phyloP scores from a whole-genome alignment of 768 basidiomycete species.

The Cystofilobasidium macerans region DNA sequence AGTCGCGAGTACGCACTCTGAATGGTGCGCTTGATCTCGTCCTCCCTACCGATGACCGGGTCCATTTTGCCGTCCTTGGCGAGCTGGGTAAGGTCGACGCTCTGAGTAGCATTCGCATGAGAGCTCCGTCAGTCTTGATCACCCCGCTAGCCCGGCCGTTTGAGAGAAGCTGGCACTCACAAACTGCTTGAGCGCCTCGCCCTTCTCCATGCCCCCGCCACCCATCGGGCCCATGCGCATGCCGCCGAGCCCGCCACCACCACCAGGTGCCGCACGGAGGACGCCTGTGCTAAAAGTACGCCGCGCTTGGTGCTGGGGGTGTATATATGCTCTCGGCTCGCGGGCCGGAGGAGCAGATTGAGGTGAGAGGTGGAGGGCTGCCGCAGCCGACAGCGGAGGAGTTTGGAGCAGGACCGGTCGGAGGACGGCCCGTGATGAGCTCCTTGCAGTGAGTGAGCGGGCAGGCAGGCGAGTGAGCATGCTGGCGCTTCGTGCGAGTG shows the following conservation, averaged over 20 bases:
- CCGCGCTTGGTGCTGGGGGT: not conserved
- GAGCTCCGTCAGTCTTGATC: no score
- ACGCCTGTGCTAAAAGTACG: not conserved
- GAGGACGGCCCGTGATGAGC: not conserved
- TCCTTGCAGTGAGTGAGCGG: not conserved
- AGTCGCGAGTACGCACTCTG: constrained; percentile 46
- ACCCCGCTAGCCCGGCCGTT: no score
- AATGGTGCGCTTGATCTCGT: constrained; percentile 82
- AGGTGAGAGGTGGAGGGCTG: not conserved
- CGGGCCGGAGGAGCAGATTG: no score
- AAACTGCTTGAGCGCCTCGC: constrained; percentile 26
- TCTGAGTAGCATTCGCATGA: not conserved
- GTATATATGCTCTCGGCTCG: not conserved
- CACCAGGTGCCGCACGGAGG: not conserved
- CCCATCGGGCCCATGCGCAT: constrained; percentile 20
- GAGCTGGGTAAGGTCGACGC: constrained; percentile 74
- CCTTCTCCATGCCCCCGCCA: constrained; percentile 14
- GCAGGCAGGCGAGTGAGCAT: not conserved
- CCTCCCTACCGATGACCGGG: constrained; percentile 78
- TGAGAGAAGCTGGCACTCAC: not conserved
- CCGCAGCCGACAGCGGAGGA: no score
- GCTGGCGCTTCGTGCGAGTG: no score
- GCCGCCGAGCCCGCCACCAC: constrained; percentile 1
- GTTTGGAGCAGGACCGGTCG: not conserved
- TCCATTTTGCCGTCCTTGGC: constrained; percentile 77